A percentile compares a stretch with the other conserved stretches of the same genome.
These are phyloP conservation scores for Williopsis jadinii DNA, from an alignment of 1,139 yeast species.

Conservation along the genomic window DNA sequence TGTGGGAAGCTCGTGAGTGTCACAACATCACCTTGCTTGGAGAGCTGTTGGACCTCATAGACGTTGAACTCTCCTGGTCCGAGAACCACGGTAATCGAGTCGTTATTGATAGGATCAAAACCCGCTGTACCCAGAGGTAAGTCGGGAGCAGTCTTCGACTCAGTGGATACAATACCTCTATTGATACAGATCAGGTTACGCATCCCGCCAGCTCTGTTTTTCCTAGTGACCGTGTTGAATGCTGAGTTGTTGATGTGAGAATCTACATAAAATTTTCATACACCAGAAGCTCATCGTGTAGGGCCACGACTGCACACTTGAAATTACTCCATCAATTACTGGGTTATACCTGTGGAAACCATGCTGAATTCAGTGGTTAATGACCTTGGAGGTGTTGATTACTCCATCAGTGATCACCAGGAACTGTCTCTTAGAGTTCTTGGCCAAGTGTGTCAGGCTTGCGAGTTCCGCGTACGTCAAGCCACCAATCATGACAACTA, in stretches of 20 bases:
- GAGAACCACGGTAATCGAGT: conserved; percentile 62
- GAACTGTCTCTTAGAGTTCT: conserved; percentile 32
- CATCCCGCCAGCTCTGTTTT: conserved; percentile 28
- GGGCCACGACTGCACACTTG: no score
- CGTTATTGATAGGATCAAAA: conserved; percentile 65
- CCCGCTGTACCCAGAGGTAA: conserved; percentile 48
- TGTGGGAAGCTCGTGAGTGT: conserved; percentile 51
- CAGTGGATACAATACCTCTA: conserved; percentile 30
- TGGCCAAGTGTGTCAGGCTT: conserved; percentile 51
- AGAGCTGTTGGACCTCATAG: conserved; percentile 53
- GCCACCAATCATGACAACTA: conserved; percentile 63
- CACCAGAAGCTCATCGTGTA: no score
- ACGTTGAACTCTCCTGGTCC: conserved; percentile 53
- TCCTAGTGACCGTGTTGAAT: no score
- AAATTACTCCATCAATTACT: no score
- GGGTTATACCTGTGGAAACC: no score
- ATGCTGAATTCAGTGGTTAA: conserved; percentile 1
- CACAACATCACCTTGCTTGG: conserved; percentile 48
- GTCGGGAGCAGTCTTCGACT: conserved; percentile 39
- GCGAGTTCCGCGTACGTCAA: conserved; percentile 73
- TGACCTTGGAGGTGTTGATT: conserved; percentile 32
- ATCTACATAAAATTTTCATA: no score
- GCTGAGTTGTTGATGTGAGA: no score
- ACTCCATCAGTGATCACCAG: conserved; percentile 52
- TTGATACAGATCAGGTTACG: conserved; percentile 53